Base-by-base conservation (phyloP, 1,139 yeast species). In the Geotrichum phurueaensis region DNA sequence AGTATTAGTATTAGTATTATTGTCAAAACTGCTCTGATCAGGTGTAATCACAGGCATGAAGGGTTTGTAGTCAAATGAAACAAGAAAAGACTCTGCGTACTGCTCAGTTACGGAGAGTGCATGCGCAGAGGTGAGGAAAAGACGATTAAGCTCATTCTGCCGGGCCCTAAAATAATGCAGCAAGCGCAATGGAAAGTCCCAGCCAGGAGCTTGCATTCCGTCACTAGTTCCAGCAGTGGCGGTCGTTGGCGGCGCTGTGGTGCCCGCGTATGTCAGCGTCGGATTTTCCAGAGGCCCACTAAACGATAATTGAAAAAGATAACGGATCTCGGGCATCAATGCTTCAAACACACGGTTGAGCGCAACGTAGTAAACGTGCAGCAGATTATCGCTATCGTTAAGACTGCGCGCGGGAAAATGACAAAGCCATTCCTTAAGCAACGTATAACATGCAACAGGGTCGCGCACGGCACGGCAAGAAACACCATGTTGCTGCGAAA, bases 301-400 rank as follows among this genome's bases (percentile, higher is more conserved):
- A 64, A 75, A 76, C 0, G 77, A 75, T 62, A 70, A 69, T 51
- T 73, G 70, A 66, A 74, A 76, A 52, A 74, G 70, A 62, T 75
- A 76, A 25, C 77, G 65, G 5, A 71, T 71, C 62, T 76, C 79
- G n/a, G 78, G 75, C 63, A 75, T 75, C 39, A 76, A 64, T 0
- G 77, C 76, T 58, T 72, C 75, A 36, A 72, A 60, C 1, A 69
- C 68, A n/a, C 68, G 63, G 1, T 71, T 70, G 54, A 69, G 70
- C 0, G 77, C 74, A 54, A 73, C 75, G 63, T 68, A 76, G 65
- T 73, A 76, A 1, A 72, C 65, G 54, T 71, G 51, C 31, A 54
- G 20, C 39, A 70, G 15, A 75, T 39, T 39, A 18, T 39, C 45
- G 15, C 45, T n/a, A 6, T 39, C 45, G 15, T 39, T 18, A 39